A percentile compares a stretch with the other conserved stretches of the same genome.
Conservation (phyloP, 768 basidiomycete species). For the Russula brevipes region DNA sequence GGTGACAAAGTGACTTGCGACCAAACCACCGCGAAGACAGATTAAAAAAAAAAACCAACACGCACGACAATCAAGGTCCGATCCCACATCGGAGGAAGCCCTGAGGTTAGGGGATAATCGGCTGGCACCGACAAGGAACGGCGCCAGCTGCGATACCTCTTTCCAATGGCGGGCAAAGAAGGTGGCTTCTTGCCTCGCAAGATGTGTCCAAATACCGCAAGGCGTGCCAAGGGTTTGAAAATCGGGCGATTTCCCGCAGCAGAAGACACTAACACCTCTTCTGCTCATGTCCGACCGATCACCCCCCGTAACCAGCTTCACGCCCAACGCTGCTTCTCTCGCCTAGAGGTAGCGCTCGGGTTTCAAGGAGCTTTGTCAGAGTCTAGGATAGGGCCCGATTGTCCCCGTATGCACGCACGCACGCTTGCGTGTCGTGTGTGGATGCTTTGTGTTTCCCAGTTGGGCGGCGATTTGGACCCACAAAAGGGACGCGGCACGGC, state of each 20-base stretch:
- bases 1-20: conserved; percentile 12
- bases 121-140: conserved; percentile 2
- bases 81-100: background rate
- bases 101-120: background rate
- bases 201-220: background rate
- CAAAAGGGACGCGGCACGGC: background rate
- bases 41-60: background rate
- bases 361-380: background rate
- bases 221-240: background rate
- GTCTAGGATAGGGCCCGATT: background rate
- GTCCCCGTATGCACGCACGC: background rate
- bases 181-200: background rate
- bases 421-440: background rate
- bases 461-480: background rate
- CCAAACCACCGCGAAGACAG: background rate
- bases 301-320: conserved; percentile 20
- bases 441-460: background rate
- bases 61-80: conserved; percentile 4
- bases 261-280: background rate
- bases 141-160: background rate
- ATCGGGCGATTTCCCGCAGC: conserved; percentile 5
- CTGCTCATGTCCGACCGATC: conserved; percentile 22
- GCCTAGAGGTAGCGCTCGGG: background rate
- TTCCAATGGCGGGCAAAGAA: background rate
- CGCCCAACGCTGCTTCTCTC: background rate